Conservation (phyloP, 306 rosid species). For the Castanospermum australe region DNA sequence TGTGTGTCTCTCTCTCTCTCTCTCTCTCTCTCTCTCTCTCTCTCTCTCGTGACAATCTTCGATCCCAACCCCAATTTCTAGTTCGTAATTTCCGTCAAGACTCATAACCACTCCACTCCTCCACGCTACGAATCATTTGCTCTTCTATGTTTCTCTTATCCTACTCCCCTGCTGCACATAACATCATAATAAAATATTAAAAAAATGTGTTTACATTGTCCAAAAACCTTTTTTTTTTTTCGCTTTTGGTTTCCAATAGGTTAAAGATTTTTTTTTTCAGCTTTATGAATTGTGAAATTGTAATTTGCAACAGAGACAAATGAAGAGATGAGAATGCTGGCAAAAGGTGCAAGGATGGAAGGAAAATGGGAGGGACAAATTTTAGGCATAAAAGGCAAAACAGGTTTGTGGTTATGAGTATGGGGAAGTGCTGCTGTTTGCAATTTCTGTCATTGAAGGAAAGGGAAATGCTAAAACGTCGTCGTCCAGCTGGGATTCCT, state of each 20-base stretch:
- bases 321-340: neutral
- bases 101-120: constrained; percentile 1
- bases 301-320: neutral
- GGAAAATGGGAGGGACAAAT: constrained; percentile 12
- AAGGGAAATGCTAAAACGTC: neutral
- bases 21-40: too few relatives aligned
- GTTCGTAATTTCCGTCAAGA: constrained; percentile 15
- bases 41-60: neutral
- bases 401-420: constrained; percentile 10
- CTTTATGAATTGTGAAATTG: neutral
- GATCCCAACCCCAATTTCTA: neutral
- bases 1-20: too few relatives aligned
- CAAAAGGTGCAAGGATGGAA: neutral
- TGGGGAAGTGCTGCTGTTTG: neutral
- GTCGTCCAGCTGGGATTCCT: neutral
- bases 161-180: too few relatives aligned
- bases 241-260: neutral
- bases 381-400: constrained; percentile 19
- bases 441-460: too few relatives aligned
- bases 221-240: neutral
- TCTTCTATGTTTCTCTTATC: neutral
- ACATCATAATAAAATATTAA: neutral
- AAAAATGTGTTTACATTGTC: neutral
- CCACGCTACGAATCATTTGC: constrained; percentile 33
- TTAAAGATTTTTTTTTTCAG: neutral